These are phyloP conservation scores for Phytopythium aichiense DNA, from an alignment of 352 stramenopile genomes.

Conservation along the genomic window DNA sequence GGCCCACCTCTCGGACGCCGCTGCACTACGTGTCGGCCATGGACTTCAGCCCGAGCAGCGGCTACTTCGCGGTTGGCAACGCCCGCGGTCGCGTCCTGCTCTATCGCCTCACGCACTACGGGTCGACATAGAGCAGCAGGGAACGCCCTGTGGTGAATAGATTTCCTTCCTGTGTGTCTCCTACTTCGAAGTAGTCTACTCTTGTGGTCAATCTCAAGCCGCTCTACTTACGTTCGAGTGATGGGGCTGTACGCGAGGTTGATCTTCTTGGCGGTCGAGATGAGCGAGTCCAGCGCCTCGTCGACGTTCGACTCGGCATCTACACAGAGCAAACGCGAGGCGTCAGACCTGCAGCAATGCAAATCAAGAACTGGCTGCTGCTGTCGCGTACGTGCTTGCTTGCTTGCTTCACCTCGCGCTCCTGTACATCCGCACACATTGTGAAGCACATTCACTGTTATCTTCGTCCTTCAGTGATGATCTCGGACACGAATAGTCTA, in stretches of 20 bases:
- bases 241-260: slow-evolving; percentile 35
- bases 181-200: no score
- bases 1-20: slow-evolving; percentile 95
- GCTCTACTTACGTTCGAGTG: background rate
- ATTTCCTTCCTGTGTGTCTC: slow-evolving; percentile 2
- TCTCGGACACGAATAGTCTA: background rate
- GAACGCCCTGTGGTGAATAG: slow-evolving; percentile 13
- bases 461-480: background rate
- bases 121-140: slow-evolving; percentile 59
- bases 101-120: slow-evolving; percentile 95
- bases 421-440: background rate
- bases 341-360: background rate
- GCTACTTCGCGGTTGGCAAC: slow-evolving; percentile 95
- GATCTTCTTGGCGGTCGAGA: slow-evolving; percentile 61
- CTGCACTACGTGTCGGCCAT: slow-evolving; percentile 95
- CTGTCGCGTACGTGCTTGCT: background rate
- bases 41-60: slow-evolving; percentile 95
- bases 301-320: slow-evolving; percentile 38
- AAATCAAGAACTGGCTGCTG: slow-evolving; percentile 5
- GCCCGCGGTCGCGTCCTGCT: slow-evolving; percentile 95
- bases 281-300: slow-evolving; percentile 48
- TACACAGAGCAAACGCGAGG: background rate
- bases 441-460: background rate
- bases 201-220: background rate
- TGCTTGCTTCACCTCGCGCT: background rate